These are phyloP conservation scores for Ustilago esculenta DNA, from an alignment of 1,284 basidiomycete species.

Conservation along the genomic window DNA sequence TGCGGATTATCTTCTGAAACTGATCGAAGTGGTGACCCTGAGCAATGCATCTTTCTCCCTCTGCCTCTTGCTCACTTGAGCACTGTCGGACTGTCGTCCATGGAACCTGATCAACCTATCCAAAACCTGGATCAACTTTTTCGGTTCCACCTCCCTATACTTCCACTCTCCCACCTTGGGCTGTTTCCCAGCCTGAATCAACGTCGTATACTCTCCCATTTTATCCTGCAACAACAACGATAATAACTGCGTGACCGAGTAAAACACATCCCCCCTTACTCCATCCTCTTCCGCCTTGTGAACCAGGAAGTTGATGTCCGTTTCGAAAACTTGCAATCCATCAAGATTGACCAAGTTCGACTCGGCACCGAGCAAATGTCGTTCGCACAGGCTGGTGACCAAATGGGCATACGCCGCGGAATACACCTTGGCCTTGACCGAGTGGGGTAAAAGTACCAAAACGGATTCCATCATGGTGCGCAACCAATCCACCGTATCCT, in stretches of 20 bases:
- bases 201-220: slow-evolving; percentile 78
- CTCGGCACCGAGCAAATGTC: slow-evolving; percentile 44
- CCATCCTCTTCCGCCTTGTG: slow-evolving; percentile 32
- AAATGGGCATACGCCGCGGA: slow-evolving; percentile 85
- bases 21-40: not conserved
- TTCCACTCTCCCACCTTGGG: not conserved
- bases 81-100: not conserved
- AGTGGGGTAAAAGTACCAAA: slow-evolving; percentile 77
- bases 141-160: slow-evolving; percentile 16
- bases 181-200: slow-evolving; percentile 13
- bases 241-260: slow-evolving; percentile 73
- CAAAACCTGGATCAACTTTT: slow-evolving; percentile 26
- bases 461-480: slow-evolving; percentile 95
- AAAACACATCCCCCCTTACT: slow-evolving; percentile 6
- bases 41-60: slow-evolving; percentile 8
- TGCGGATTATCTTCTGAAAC: too few relatives aligned
- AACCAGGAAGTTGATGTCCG: slow-evolving; percentile 51
- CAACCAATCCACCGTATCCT: slow-evolving; percentile 94
- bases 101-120: slow-evolving; percentile 24
- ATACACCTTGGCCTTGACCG: slow-evolving; percentile 88
- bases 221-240: slow-evolving; percentile 79
- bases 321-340: slow-evolving; percentile 19
- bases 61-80: slow-evolving; percentile 13
- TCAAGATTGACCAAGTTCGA: slow-evolving; percentile 10
- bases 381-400: slow-evolving; percentile 83